Percentiles rank a stretch among this genome's conserved stretches.
Evolutionary conservation across 202 grass and related monocot genomes (phyloP).

Genomic region (Carex sylvatica): DNA sequence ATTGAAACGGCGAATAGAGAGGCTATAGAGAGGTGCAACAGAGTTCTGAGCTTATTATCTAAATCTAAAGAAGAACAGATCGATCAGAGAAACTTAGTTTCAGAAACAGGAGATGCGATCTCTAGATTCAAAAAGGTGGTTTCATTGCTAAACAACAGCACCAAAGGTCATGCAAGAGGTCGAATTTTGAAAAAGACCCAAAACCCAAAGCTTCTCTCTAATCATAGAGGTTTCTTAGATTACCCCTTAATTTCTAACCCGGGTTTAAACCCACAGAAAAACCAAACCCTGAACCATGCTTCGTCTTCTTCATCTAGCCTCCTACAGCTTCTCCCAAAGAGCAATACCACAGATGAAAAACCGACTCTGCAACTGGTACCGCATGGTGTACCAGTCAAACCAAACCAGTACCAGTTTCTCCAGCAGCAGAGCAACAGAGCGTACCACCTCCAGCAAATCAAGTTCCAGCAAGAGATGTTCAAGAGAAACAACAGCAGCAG

Average conservation of each 20-base stretch:
- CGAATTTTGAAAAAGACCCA: slow-evolving; percentile 38
- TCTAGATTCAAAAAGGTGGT: slow-evolving; percentile 79
- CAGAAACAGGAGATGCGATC: slow-evolving; percentile 63
- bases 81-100: slow-evolving; percentile 43
- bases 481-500: slow-evolving; percentile 60
- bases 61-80: slow-evolving; percentile 43
- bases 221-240: slow-evolving; percentile 48
- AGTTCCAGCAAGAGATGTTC: slow-evolving; percentile 82
- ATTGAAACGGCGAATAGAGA: slow-evolving; percentile 74
- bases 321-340: slow-evolving; percentile 32
- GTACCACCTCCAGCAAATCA: slow-evolving; percentile 45
- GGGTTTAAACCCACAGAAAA: neutral
- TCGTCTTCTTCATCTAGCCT: slow-evolving; percentile 35
- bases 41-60: slow-evolving; percentile 53
- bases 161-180: slow-evolving; percentile 50
- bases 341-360: slow-evolving; percentile 4
- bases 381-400: slow-evolving; percentile 26
- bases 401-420: slow-evolving; percentile 46
- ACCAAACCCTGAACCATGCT: slow-evolving; percentile 18
- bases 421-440: slow-evolving; percentile 41
- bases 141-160: slow-evolving; percentile 42
- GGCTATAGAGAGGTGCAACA: slow-evolving; percentile 74
- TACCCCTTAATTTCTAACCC: slow-evolving; percentile 24
- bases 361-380: slow-evolving; percentile 13
- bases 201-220: slow-evolving; percentile 22